A percentile compares a stretch with the other conserved stretches of the same genome.
Evolutionary conservation across 2,329 filamentous ascomycete species (phyloP).

Genomic region (Pseudopithomyces maydicus): DNA sequence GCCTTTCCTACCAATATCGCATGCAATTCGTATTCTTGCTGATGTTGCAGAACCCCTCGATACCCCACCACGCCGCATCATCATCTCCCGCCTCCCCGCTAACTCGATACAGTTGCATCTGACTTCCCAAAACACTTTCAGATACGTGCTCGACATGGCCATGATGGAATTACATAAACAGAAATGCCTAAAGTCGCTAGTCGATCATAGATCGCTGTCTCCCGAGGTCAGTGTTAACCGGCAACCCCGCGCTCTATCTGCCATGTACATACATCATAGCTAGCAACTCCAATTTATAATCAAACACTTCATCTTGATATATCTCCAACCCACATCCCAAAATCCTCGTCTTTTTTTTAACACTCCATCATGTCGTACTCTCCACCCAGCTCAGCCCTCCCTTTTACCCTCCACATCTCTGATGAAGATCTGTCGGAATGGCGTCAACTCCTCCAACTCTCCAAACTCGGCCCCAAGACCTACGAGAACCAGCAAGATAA

Average conservation of each 20-base stretch:
- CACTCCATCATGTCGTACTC: conserved; percentile 36
- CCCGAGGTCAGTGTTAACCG: too few species aligned
- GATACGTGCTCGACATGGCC: too few species aligned
- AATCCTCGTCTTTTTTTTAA: too few species aligned
- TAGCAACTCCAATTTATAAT: too few species aligned
- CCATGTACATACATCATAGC: too few species aligned
- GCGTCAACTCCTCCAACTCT: conserved; percentile 43
- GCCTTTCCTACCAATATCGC: neutral
- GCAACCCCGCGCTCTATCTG: too few species aligned
- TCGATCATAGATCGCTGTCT: too few species aligned
- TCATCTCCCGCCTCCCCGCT: neutral
- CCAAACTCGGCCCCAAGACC: conserved; percentile 37
- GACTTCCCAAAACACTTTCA: neutral
- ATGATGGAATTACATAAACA: too few species aligned
- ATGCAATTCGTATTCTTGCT: neutral
- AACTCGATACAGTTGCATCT: neutral
- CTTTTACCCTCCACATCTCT: conserved; percentile 39
- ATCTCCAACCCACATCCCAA: too few species aligned
- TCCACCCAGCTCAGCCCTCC: conserved; percentile 33
- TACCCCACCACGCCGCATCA: neutral
- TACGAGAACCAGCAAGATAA: conserved; percentile 36
- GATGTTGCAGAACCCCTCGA: neutral
- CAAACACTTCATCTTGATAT: too few species aligned
- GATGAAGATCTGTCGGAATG: conserved; percentile 41
- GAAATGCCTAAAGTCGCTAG: too few species aligned